Percentiles rank a stretch among this genome's conserved stretches.
Evolutionary conservation across 129 eudicot genomes (phyloP).

Genomic region (Erigeron canadensis): DNA sequence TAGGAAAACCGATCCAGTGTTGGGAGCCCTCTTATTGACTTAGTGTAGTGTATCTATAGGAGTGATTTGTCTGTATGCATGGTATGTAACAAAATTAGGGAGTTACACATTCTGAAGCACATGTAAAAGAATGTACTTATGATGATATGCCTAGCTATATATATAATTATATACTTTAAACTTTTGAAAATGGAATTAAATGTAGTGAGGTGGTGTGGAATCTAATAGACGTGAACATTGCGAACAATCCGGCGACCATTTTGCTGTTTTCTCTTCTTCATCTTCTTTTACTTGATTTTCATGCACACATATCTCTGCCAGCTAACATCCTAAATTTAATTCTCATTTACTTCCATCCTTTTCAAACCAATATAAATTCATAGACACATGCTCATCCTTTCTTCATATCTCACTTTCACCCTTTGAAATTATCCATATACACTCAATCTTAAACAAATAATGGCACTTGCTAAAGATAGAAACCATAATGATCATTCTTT

Average conservation of each 20-base stretch:
- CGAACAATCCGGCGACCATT: conserved; percentile 78
- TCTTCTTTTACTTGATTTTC: conserved; percentile 21
- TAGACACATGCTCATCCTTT: conserved; percentile 16
- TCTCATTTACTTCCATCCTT: conserved; percentile 24
- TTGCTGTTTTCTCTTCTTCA: conserved; percentile 48
- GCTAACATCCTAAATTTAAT: conserved; percentile 47
- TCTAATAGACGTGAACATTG: conserved; percentile 70
- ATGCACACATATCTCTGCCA: conserved; percentile 41
- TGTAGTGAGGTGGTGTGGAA: conserved; percentile 30
- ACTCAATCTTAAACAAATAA: not conserved
- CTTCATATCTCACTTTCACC: conserved; percentile 13
- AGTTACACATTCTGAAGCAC: too few species aligned
- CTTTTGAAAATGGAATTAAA: conserved; percentile 50
- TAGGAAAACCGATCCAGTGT: too few species aligned
- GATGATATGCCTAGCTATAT: not conserved
- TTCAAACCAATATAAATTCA: conserved; percentile 27
- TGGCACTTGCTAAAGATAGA: conserved; percentile 67
- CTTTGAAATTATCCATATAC: not conserved
- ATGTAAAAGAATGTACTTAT: not conserved
- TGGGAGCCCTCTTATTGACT: too few species aligned
- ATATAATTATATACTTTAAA: too few species aligned
- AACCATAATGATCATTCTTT: conserved; percentile 41
- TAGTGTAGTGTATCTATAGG: too few species aligned
- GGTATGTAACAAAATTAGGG: too few species aligned
- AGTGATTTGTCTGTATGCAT: too few species aligned